Evolutionary conservation across 768 basidiomycete species (phyloP), one percentile per base, ranked within the genome.

Genomic region (Xerocomellus chrysenteron): DNA sequence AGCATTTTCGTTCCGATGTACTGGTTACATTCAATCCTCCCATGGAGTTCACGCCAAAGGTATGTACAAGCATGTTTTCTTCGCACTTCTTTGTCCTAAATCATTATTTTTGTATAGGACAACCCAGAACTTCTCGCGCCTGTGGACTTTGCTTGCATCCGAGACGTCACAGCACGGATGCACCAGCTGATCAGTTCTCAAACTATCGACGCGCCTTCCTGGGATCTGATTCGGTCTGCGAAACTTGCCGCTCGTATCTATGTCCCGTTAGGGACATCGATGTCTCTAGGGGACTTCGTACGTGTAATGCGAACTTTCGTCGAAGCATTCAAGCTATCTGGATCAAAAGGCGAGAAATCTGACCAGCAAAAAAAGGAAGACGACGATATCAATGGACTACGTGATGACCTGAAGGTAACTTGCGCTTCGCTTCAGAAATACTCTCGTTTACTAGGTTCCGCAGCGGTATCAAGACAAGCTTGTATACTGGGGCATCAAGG

Each of bases 1-100:
- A 94, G 65, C 86, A 92, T 69, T 95, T 92, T 65, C 84, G 94
- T 28, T 91, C 89, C 11, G 92, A 94, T 63, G 91, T 94, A 17
- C 73, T 95, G 47, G 88, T 95, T 21, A 88, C 87, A 3, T 92
- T 90, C 68, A 86, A 91, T 60, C 76, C 81, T 16, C 88, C 90
- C 0, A 76, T 90, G 66, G 78, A 68, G 40, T 88, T 91, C 63
- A 75, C 77, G 12, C 81, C 87, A 24, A 82, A 86, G 78, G 89
- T 83, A 52, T 5, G 45, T 45, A 7, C 33, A 21, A 30, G 6
- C 12, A 47, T 17, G 2, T 5, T n/a, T 36, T 39, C 40, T 37
- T 37, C 19, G 2, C 14, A 13, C 41, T 3, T 3, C 36, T 33
- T 11, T 12, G 9, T 57, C 47, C 47, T 59, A 46, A 61, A 50